Conservation (phyloP, 2,329 filamentous ascomycete species). For the Calonectria pteridis region DNA sequence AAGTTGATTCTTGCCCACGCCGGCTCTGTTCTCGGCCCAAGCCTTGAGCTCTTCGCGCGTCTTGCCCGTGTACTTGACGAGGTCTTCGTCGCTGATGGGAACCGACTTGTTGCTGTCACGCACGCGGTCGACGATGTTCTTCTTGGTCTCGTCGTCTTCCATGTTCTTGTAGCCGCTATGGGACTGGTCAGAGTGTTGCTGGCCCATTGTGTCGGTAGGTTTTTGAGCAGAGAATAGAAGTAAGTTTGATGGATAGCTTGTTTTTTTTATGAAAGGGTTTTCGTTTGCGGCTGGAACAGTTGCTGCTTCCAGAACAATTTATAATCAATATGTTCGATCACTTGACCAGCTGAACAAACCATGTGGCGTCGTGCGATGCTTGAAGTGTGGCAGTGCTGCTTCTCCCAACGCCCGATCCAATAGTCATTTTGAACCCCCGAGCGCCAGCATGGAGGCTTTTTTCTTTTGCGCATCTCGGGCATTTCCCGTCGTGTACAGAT, state of each 20-base stretch:
- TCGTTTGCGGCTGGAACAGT: neutral
- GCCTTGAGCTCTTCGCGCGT: slow-evolving; percentile 48
- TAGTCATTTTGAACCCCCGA: neutral
- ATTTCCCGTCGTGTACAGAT: neutral
- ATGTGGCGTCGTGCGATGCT: neutral
- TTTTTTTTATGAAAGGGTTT: too few species aligned
- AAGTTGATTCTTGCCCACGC: slow-evolving; percentile 55
- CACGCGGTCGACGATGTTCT: slow-evolving; percentile 48
- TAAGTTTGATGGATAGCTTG: neutral
- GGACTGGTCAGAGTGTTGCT: neutral
- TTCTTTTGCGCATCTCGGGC: neutral
- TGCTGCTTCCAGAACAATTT: neutral
- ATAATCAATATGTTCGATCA: neutral
- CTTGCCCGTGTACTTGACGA: slow-evolving; percentile 57
- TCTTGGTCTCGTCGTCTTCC: slow-evolving; percentile 17
- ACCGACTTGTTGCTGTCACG: slow-evolving; percentile 47
- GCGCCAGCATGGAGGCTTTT: neutral
- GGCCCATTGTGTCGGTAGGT: neutral
- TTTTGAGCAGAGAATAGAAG: too few species aligned
- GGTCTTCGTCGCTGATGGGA: slow-evolving; percentile 53
- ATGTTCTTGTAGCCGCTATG: slow-evolving; percentile 14
- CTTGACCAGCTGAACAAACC: neutral
- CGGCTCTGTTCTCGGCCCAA: slow-evolving; percentile 54
- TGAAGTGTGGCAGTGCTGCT: neutral
- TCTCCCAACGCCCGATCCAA: neutral